Percentiles rank a stretch among this genome's conserved stretches.
These are phyloP conservation scores for Fusarium sp. DNA, from an alignment of 2,329 filamentous ascomycete species.

Conservation along the genomic window DNA sequence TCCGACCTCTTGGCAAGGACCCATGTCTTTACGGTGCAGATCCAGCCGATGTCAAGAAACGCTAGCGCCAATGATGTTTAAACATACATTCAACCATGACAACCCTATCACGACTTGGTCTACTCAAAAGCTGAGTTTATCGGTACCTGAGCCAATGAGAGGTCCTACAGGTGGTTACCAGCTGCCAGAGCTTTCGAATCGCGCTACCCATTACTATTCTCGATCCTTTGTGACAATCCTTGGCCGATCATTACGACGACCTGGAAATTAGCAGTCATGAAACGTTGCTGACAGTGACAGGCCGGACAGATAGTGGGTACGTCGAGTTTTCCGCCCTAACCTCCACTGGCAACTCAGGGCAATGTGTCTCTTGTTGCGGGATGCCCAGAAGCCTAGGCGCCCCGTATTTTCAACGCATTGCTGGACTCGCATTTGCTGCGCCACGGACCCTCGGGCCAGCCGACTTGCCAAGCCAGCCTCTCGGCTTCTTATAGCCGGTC, in stretches of 20 bases:
- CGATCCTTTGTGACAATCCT: background rate
- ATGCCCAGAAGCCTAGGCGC: conserved; percentile 41
- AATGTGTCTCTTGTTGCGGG: conserved; percentile 38
- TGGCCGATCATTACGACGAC: background rate
- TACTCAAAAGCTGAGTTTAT: conserved; percentile 21
- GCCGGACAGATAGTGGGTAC: conserved; percentile 38
- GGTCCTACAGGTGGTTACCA: background rate
- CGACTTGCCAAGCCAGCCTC: conserved; percentile 49
- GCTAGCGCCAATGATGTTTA: conserved; percentile 46
- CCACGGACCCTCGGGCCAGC: conserved; percentile 47
- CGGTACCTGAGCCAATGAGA: conserved; percentile 14
- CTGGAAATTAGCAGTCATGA: conserved; percentile 16
- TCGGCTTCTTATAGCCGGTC: conserved; percentile 49
- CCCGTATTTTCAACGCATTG: conserved; percentile 47
- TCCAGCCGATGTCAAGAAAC: conserved; percentile 44
- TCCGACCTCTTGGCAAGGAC: conserved; percentile 47
- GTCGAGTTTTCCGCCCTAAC: conserved; percentile 37
- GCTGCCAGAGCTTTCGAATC: background rate
- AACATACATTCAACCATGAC: conserved; percentile 44
- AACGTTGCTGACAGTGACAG: conserved; percentile 35
- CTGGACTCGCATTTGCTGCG: conserved; percentile 45
- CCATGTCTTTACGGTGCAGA: conserved; percentile 47
- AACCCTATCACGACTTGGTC: conserved; percentile 46
- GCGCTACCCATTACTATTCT: background rate
- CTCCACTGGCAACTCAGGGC: conserved; percentile 30